phyloP scores from a whole-genome alignment of 176 grass and related monocot genomes.

The Raddia distichophylla region DNA sequence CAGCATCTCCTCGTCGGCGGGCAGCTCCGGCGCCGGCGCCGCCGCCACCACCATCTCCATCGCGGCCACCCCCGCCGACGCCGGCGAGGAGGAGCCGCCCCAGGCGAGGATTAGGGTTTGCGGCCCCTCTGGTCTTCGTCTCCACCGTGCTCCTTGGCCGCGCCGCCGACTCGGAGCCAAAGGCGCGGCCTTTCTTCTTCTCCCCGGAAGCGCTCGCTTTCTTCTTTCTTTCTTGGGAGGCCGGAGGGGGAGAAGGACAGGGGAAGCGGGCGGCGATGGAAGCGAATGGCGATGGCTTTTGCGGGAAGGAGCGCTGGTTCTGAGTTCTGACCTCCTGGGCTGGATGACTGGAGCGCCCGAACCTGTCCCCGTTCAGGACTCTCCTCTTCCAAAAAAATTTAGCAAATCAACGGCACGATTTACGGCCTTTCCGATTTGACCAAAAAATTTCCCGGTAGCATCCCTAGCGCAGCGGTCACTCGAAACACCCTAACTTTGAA shows the following conservation, averaged over 20 bases:
- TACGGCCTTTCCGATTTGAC: too few species aligned
- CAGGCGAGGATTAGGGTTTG: conserved; percentile 46
- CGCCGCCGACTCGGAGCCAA: background rate
- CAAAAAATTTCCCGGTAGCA: too few species aligned
- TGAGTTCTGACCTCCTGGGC: background rate
- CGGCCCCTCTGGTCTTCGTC: background rate
- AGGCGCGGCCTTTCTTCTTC: background rate
- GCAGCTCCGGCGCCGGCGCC: conserved; percentile 46
- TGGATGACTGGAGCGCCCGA: background rate
- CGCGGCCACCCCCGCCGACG: background rate
- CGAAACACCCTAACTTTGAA: too few species aligned
- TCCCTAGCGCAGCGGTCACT: too few species aligned
- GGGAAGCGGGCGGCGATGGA: background rate
- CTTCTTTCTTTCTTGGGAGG: too few species aligned
- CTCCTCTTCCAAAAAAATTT: too few species aligned
- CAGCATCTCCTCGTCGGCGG: conserved; percentile 72
- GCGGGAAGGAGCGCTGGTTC: background rate
- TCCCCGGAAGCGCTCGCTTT: background rate
- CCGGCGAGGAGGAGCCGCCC: background rate
- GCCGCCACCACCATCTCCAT: conserved; percentile 34
- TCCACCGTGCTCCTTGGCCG: background rate
- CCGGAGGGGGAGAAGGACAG: background rate
- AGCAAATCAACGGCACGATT: too few species aligned
- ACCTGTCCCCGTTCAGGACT: too few species aligned
- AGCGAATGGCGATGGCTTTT: background rate